These are phyloP conservation scores for Echria macrotheca DNA, from an alignment of 495 filamentous ascomycete genomes.

Conservation along the genomic window DNA sequence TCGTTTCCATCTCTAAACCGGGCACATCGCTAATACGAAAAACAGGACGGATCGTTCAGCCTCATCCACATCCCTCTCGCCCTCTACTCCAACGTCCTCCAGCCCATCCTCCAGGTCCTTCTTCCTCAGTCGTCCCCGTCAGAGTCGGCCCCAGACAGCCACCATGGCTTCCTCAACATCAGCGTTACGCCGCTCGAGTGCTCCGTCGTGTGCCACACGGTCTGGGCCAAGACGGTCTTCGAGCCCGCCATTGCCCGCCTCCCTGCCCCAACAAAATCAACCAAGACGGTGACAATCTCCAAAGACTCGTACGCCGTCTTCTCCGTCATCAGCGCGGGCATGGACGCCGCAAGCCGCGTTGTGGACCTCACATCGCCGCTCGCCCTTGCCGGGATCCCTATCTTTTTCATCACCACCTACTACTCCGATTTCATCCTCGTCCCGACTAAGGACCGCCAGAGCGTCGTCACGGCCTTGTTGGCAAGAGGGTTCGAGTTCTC, in stretches of 20 bases:
- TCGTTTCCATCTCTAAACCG: neutral
- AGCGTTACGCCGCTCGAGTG: slow-evolving; percentile 90
- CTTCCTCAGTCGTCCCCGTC: slow-evolving; percentile 48
- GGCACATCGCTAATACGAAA: neutral
- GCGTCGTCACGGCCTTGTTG: slow-evolving; percentile 72
- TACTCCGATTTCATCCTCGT: slow-evolving; percentile 97
- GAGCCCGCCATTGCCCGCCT: slow-evolving; percentile 56
- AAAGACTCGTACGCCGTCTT: slow-evolving; percentile 82
- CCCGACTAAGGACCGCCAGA: slow-evolving; percentile 62
- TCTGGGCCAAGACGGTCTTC: slow-evolving; percentile 68
- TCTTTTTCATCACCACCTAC: slow-evolving; percentile 98
- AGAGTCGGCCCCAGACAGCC: slow-evolving; percentile 40
- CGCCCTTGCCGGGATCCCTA: slow-evolving; percentile 86
- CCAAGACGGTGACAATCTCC: slow-evolving; percentile 56
- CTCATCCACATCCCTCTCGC: slow-evolving; percentile 87
- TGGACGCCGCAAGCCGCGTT: slow-evolving; percentile 91
- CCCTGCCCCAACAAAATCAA: slow-evolving; percentile 41
- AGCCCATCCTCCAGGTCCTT: slow-evolving; percentile 78
- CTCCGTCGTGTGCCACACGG: slow-evolving; percentile 79
- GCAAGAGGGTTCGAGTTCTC: slow-evolving; percentile 76
- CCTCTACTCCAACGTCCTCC: slow-evolving; percentile 74
- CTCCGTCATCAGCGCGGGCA: slow-evolving; percentile 77
- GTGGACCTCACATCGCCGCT: slow-evolving; percentile 87
- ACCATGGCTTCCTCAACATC: slow-evolving; percentile 84
- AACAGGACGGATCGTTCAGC: slow-evolving; percentile 77